Conservation (phyloP, 805 yeast species). For the Wickerhamomyces alni region DNA sequence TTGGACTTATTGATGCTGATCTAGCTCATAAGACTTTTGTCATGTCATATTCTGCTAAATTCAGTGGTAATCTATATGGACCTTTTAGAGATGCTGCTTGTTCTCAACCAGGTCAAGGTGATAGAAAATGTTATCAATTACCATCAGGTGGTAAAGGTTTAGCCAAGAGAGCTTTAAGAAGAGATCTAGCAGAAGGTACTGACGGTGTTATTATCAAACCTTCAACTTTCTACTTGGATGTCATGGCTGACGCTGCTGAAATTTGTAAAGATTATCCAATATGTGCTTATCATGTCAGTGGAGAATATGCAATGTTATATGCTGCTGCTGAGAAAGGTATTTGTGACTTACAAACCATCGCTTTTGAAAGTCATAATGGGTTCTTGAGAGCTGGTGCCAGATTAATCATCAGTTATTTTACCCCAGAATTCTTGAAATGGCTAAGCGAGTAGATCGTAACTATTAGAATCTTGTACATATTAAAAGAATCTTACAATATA, state of each 20-base stretch:
- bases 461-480: neutral
- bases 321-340: slow-evolving; percentile 97
- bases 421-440: slow-evolving; percentile 97
- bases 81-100: slow-evolving; percentile 99
- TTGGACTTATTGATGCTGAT: slow-evolving; percentile 72
- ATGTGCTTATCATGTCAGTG: slow-evolving; percentile 94
- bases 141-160: slow-evolving; percentile 92
- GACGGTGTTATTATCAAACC: slow-evolving; percentile 96
- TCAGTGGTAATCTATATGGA: slow-evolving; percentile 86
- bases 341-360: slow-evolving; percentile 70
- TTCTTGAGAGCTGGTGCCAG: slow-evolving; percentile 94
- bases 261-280: slow-evolving; percentile 81
- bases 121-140: slow-evolving; percentile 86
- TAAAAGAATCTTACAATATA: neutral
- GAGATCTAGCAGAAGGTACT: slow-evolving; percentile 90
- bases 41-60: slow-evolving; percentile 93
- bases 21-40: slow-evolving; percentile 85
- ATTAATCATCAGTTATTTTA: slow-evolving; percentile 82
- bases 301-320: slow-evolving; percentile 96
- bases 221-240: slow-evolving; percentile 88
- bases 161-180: slow-evolving; percentile 82
- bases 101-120: slow-evolving; percentile 83
- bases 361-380: slow-evolving; percentile 87
- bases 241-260: slow-evolving; percentile 81
- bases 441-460: slow-evolving; percentile 33